These are phyloP conservation scores for Chlamydomonas eustigma DNA, from an alignment of 139 green algal genomes.

Conservation along the genomic window DNA sequence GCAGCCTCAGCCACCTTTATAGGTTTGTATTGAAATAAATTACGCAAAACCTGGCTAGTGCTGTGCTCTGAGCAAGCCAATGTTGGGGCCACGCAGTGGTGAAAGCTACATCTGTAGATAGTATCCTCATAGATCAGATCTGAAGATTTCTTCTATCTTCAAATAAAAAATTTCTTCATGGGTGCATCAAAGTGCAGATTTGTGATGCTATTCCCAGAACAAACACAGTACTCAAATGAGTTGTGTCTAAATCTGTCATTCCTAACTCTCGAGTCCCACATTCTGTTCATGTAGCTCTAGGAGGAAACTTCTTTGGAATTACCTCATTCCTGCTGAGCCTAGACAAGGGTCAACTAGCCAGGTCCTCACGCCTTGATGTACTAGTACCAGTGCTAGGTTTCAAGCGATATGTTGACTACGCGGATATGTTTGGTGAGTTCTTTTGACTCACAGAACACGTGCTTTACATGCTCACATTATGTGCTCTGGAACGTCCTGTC, in stretches of 20 bases:
- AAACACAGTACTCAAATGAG: neutral
- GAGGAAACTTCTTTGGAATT: constrained; percentile 74
- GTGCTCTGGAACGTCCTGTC: too few relatives aligned
- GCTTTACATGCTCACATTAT: too few relatives aligned
- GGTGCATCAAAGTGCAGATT: neutral
- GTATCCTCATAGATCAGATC: neutral
- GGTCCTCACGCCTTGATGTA: constrained; percentile 54
- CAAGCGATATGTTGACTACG: constrained; percentile 69
- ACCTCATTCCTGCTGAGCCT: constrained; percentile 70
- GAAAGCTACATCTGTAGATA: too few relatives aligned
- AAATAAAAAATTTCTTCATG: neutral
- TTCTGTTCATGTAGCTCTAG: constrained; percentile 57
- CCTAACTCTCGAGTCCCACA: neutral
- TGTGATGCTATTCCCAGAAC: neutral
- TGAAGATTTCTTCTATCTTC: neutral
- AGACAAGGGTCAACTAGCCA: constrained; percentile 53
- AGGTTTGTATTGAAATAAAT: neutral
- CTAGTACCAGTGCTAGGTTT: constrained; percentile 72
- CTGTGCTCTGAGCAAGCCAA: neutral
- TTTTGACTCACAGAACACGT: neutral
- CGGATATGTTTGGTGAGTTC: constrained; percentile 63
- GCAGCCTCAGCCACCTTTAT: neutral
- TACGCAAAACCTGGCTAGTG: neutral
- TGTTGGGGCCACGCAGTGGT: too few relatives aligned
- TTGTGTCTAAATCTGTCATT: neutral